Evolutionary conservation across 2,329 filamentous ascomycete species (phyloP), one percentile per base, ranked within the genome.

Genomic region (Curvularia sp.): DNA sequence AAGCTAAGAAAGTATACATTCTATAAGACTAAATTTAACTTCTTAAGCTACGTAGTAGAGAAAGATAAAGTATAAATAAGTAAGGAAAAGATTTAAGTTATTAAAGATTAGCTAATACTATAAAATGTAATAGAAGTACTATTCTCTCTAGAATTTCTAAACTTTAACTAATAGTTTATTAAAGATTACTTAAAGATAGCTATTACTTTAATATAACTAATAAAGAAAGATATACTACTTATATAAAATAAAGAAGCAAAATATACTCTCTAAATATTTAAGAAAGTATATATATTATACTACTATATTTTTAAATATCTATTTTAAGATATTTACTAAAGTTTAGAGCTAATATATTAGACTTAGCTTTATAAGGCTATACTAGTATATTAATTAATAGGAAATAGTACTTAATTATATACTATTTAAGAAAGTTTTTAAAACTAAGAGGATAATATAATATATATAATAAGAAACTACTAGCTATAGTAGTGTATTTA

Each of bases 81-180:
- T 19, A 42, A 47, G n/a, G 19, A 47, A 32, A 58, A 67, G 38
- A 47, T 67, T 18, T 23, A 63, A 15, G 47, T 46, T 7, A 59
- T 70, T 45, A 9, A 34, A 3, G 27, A 72, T 3, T 77, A 64
- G 71, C 6, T 27, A 47, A 32, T 2, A 28, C 71, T 61, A 8
- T 57, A 9, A 4, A 65, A 13, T 12, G 50, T 69, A 5, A 62
- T 61, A 23, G 58, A 61, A 8, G 62, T 68, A 2, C 57, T 67
- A 57, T 55, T 36, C 1, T 76, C 77, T 51, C 9, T 77, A 25
- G 66, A 68, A 13, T 74, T 78, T 39, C 55, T 52, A 8, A 76
- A 77, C 43, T 78, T 72, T 55, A 76, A 78, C 53, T 53, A 68
- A 6, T 23, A 58, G 9, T 76, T 76, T 52, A 69, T 77, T 21